A percentile compares a stretch with the other conserved stretches of the same genome.
phyloP scores from a whole-genome alignment of 495 filamentous ascomycete species.

The Xylaria acuta region DNA sequence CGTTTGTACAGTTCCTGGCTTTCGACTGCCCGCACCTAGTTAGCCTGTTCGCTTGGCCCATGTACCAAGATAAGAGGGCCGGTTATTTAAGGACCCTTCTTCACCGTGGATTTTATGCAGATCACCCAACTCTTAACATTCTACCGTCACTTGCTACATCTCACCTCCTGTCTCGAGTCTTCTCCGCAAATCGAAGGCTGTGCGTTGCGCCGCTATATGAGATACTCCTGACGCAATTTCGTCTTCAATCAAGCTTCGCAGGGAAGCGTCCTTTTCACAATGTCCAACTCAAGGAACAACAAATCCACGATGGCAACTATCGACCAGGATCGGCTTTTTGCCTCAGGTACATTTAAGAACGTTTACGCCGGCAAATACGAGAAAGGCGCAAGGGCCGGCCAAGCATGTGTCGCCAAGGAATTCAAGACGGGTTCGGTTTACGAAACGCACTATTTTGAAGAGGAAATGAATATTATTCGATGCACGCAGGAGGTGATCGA shows the following conservation, averaged over 20 bases:
- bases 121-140: background rate
- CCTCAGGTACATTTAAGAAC: constrained; percentile 41
- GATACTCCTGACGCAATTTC: background rate
- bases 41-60: background rate
- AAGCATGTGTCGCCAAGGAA: constrained; percentile 46
- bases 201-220: background rate
- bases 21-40: background rate
- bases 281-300: background rate
- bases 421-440: constrained; percentile 43
- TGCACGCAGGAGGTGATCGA: constrained; percentile 46
- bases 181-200: background rate
- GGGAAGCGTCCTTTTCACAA: constrained; percentile 26
- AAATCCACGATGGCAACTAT: background rate
- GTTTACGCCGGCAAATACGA: constrained; percentile 42
- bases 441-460: constrained; percentile 40
- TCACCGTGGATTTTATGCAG: background rate
- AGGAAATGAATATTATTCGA: constrained; percentile 44
- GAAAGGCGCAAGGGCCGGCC: constrained; percentile 30
- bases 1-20: background rate
- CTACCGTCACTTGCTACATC: background rate
- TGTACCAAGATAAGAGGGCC: background rate
- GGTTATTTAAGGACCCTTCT: background rate
- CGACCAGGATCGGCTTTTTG: constrained; percentile 34
- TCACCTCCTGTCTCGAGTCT: background rate
- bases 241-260: background rate